Evolutionary conservation across 169 alveolate species (phyloP).

Genomic region (Cyclospora cayetanensis): DNA sequence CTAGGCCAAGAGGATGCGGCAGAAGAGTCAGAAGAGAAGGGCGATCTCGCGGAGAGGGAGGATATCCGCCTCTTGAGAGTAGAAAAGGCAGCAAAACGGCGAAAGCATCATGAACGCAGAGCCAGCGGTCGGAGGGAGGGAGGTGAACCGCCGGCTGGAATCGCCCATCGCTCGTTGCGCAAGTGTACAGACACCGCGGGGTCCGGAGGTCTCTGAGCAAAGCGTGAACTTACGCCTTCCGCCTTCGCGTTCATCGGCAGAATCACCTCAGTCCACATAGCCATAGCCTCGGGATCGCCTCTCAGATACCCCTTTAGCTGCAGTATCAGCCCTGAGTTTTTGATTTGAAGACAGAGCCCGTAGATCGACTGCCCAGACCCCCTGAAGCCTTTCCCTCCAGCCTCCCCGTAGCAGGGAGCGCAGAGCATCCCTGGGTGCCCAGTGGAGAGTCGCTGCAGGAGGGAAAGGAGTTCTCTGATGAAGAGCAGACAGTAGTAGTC

Average conservation of each 20-base stretch:
- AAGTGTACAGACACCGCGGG: too few relatives aligned
- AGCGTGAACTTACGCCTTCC: background rate
- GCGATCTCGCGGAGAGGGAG: too few relatives aligned
- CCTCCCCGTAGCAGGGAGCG: background rate
- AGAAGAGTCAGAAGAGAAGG: background rate
- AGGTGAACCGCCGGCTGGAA: too few relatives aligned
- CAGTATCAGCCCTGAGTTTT: background rate
- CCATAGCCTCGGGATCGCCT: constrained; percentile 19
- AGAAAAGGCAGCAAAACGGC: too few relatives aligned
- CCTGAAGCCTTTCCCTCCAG: background rate
- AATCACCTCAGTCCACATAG: background rate
- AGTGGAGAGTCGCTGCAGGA: background rate
- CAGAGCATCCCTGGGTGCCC: background rate
- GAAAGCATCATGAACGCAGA: too few relatives aligned
- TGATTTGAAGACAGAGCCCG: constrained; percentile 2
- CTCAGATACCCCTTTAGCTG: background rate
- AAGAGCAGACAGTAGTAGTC: constrained; percentile 10
- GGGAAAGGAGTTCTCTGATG: background rate
- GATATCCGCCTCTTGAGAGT: too few relatives aligned
- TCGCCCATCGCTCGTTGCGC: background rate
- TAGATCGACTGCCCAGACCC: constrained; percentile 2
- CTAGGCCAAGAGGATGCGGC: too few relatives aligned
- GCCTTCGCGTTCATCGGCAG: constrained; percentile 4
- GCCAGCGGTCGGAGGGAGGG: too few relatives aligned
- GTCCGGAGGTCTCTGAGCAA: background rate